A percentile compares a stretch with the other conserved stretches of the same genome.
These are phyloP conservation scores for Ophiorrhiza pumila DNA, from an alignment of 257 asterid species.

Conservation along the genomic window DNA sequence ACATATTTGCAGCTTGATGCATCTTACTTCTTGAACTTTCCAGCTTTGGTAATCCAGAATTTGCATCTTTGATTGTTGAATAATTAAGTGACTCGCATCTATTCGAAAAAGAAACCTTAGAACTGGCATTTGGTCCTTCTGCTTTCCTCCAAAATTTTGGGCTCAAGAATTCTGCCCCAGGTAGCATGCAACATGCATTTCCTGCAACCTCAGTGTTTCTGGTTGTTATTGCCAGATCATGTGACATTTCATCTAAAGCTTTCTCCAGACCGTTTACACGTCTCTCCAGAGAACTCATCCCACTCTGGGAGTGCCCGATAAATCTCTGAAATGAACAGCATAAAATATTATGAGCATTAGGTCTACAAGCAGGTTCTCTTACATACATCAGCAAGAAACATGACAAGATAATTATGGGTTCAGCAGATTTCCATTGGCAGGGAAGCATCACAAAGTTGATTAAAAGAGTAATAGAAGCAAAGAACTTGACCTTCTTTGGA, in stretches of 20 bases:
- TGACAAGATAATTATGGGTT: background rate
- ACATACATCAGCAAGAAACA: background rate
- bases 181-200: conserved; percentile 54
- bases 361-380: too few relatives aligned
- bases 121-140: conserved; percentile 36
- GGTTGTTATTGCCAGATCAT: conserved; percentile 42
- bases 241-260: conserved; percentile 69
- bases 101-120: conserved; percentile 27
- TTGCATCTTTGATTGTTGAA: conserved; percentile 9
- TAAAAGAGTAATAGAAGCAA: background rate
- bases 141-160: conserved; percentile 70
- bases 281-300: conserved; percentile 62
- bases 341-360: background rate
- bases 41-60: conserved; percentile 22
- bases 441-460: background rate
- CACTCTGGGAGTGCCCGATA: conserved; percentile 73
- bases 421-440: background rate
- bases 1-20: conserved; percentile 12
- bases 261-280: conserved; percentile 84
- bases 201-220: conserved; percentile 26
- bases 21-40: conserved; percentile 27
- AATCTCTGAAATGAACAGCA: conserved; percentile 46
- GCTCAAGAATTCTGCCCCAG: conserved; percentile 63
- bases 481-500: background rate
- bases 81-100: conserved; percentile 23